Evolutionary conservation across 352 stramenopile genomes (phyloP).

Genomic region (Phytopythium litorale): DNA sequence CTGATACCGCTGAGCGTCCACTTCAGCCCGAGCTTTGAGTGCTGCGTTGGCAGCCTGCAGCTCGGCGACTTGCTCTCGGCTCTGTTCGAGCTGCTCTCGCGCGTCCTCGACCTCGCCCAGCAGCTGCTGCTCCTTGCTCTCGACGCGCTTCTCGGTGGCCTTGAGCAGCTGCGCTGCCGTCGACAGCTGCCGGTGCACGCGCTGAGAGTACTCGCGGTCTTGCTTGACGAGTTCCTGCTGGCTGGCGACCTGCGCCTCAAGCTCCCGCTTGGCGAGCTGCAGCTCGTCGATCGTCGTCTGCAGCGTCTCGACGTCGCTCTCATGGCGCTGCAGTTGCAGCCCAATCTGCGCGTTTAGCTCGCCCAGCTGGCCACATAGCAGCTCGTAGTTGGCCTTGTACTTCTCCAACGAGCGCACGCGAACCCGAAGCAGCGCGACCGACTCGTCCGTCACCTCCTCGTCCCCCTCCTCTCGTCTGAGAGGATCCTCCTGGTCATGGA

Average conservation of each 20-base stretch:
- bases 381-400: slow-evolving; percentile 78
- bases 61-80: slow-evolving; percentile 7
- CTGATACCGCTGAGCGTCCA: neutral
- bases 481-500: neutral
- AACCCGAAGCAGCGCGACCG: slow-evolving; percentile 27
- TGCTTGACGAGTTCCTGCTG: slow-evolving; percentile 22
- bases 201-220: slow-evolving; percentile 52
- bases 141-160: slow-evolving; percentile 42
- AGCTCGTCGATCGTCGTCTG: slow-evolving; percentile 33
- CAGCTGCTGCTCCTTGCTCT: slow-evolving; percentile 31
- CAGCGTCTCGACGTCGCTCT: slow-evolving; percentile 51
- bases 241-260: slow-evolving; percentile 20
- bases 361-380: slow-evolving; percentile 59
- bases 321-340: slow-evolving; percentile 63
- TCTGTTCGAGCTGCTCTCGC: slow-evolving; percentile 8
- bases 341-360: slow-evolving; percentile 71
- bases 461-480: slow-evolving; percentile 5
- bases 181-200: slow-evolving; percentile 55
- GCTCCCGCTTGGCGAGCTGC: slow-evolving; percentile 31
- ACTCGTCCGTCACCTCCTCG: slow-evolving; percentile 1
- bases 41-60: slow-evolving; percentile 6
- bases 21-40: slow-evolving; percentile 21
- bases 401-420: slow-evolving; percentile 52
- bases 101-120: slow-evolving; percentile 16
- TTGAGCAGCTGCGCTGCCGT: slow-evolving; percentile 58